Base-by-base conservation (phyloP, 1,139 yeast genomes). In the Yamadazyma sp. region DNA sequence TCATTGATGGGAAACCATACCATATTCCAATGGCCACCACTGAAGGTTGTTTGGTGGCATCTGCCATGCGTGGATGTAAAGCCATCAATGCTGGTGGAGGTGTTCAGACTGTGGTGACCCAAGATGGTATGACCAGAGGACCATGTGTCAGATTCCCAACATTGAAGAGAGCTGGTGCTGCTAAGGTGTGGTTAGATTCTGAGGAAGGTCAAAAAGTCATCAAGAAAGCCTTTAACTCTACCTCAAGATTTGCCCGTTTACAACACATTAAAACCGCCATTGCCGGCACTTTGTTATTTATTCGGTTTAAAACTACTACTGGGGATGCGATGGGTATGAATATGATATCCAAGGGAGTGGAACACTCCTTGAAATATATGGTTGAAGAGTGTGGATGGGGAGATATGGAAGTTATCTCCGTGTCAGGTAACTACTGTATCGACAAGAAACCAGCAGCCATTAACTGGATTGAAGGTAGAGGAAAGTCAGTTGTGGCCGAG, bases 301-400 rank as follows among this genome's bases (percentile, higher is more conserved):
- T 94, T 53, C 81, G 98, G 55, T 92, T 92, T 72, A 81, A 90
- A 59, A 92, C 99, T 20, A 89, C 96, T 30, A 92, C 99, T 25
- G 99, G 99, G 63, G 99, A 92, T 70, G 98, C 98, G 14, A 92
- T 92, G 99, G 99, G 98, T 50, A 92, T 92, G 99, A 92, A 92
- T 61, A 94, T 92, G 99, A 94, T 92, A 49, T 92, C 98, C 23
- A 92, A 92, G 66, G 99, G 98, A 62, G 97, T 88, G 37, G 99
- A 94, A 62, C 74, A 72, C 60, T 79, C 96, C 2, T 76, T 92
- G 57, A 81, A 82, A 50, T 80, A 76, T 59, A 89, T 92, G 96
- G 80, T 76, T 35, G 88, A 85, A 55, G 89, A 84, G 53, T 84
- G 85, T 59, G 97, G 97, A 2, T 92, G 92, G 80, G 81, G 78